Base-by-base conservation (phyloP, 805 yeast species). In the Candida orba region DNA sequence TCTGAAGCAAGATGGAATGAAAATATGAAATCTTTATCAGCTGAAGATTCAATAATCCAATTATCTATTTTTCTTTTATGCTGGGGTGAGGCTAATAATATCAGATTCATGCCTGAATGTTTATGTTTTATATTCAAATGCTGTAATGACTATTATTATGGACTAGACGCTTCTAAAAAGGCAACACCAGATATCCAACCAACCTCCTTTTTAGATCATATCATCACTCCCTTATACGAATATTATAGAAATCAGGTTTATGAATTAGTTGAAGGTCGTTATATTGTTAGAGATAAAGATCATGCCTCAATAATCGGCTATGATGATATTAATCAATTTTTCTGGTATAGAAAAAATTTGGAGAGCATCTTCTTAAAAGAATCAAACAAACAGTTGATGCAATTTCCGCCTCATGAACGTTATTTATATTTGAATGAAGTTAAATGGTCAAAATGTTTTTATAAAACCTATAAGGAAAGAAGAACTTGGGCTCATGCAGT, bases 1-100 rank as follows among this genome's bases (percentile, higher is more conserved):
- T 67, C 77, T 2, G 75, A 76, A 50, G 58, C 56, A 35, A 67
- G 69, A 36, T 79, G 85, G 88, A 58, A 63, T 6, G 54, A 55
- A 5, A 72, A 71, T 29, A 76, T 79, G 81, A 67, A 67, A 27
- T 55, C 66, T 1, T 64, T 76, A 37, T 58, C 75, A 0, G 70
- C 82, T 1, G 65, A 68, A 24, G 85, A 80, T 43, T 71, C 79
- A 45, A 66, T 78, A 4, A 64, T 71, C 14, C 95, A 88, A 49
- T 51, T 88, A 15, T 78, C 85, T 0, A 62, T 88, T 8, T 89
- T 80, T 55, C 67, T 88, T 12, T 60, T 85, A 43, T 76, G 86
- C 49, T 88, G 96, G 96, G 95, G 95, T 1, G 96, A 88, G 58
- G 88, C 95, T 0, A 86, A 84, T 56, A 89, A 86, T 52, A 58